A percentile compares a stretch with the other conserved stretches of the same genome.
Evolutionary conservation across 2,329 filamentous ascomycete genomes (phyloP).

Genomic region (Diaporthe caulivora): DNA sequence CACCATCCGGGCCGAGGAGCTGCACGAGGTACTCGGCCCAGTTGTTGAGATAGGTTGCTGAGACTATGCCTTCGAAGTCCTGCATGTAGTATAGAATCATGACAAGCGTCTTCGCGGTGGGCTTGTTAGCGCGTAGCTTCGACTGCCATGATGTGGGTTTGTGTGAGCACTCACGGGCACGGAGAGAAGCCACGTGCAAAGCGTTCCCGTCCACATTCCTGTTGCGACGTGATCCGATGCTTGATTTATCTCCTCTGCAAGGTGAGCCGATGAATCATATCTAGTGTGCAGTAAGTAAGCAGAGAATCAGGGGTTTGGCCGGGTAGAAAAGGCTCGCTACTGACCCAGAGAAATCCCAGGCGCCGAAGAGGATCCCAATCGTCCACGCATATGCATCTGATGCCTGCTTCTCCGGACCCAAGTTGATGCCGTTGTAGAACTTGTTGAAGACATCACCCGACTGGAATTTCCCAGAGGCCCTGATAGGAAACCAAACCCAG

Average conservation of each 20-base stretch:
- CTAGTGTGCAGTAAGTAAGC: background rate
- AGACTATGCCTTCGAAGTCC: constrained; percentile 53
- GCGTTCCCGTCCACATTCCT: constrained; percentile 54
- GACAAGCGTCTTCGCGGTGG: constrained; percentile 46
- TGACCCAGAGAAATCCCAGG: constrained; percentile 52
- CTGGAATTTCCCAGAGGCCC: constrained; percentile 51
- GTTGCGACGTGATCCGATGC: constrained; percentile 52
- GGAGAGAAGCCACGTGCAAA: constrained; percentile 52
- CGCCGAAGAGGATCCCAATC: constrained; percentile 51
- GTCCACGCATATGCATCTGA: constrained; percentile 54
- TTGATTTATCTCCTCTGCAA: constrained; percentile 53
- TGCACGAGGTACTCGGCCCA: constrained; percentile 55
- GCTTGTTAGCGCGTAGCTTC: background rate
- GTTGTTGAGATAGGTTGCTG: constrained; percentile 52
- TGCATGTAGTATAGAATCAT: constrained; percentile 56
- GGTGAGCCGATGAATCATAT: constrained; percentile 51
- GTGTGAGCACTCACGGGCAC: constrained; percentile 44
- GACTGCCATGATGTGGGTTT: background rate
- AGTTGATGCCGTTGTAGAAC: constrained; percentile 56
- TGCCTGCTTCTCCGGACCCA: constrained; percentile 48
- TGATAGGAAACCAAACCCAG: constrained; percentile 55
- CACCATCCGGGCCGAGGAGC: constrained; percentile 50
- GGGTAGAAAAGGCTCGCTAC: background rate
- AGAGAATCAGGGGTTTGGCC: background rate
- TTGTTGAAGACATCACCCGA: constrained; percentile 49